These are phyloP conservation scores for Sporothrix pallida DNA, from an alignment of 2,329 filamentous ascomycete species.

Conservation along the genomic window DNA sequence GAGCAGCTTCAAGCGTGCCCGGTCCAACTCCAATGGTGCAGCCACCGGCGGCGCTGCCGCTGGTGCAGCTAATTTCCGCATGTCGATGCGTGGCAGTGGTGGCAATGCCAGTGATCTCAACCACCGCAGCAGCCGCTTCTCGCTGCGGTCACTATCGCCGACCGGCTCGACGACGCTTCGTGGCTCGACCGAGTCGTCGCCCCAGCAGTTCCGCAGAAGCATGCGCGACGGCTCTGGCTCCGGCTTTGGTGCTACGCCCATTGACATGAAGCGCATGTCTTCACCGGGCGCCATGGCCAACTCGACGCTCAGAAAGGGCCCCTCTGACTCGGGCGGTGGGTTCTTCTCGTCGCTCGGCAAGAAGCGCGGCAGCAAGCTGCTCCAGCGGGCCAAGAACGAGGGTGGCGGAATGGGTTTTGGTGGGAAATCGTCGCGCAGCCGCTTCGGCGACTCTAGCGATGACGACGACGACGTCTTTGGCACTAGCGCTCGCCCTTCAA, in stretches of 20 bases:
- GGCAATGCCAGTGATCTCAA: conserved; percentile 30
- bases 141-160: conserved; percentile 73
- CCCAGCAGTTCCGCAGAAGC: conserved; percentile 55
- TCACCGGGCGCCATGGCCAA: conserved; percentile 35
- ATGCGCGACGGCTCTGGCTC: conserved; percentile 50
- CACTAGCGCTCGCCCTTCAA: neutral
- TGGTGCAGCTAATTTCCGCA: conserved; percentile 65
- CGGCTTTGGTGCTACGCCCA: conserved; percentile 33
- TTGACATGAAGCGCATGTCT: conserved; percentile 33
- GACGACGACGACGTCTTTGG: conserved; percentile 49
- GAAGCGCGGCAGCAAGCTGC: conserved; percentile 45
- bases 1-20: conserved; percentile 77
- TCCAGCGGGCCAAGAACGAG: conserved; percentile 42
- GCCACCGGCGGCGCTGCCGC: neutral
- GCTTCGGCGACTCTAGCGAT: conserved; percentile 68
- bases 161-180: conserved; percentile 60
- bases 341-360: conserved; percentile 54
- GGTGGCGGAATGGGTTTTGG: conserved; percentile 51
- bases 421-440: conserved; percentile 47
- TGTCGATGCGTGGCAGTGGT: conserved; percentile 66
- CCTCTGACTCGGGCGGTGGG: conserved; percentile 40
- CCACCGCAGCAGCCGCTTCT: conserved; percentile 56
- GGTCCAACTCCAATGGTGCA: conserved; percentile 8
- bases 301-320: conserved; percentile 25
- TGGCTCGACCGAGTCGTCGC: conserved; percentile 51